Evolutionary conservation across 2,329 filamentous ascomycete species (phyloP), one percentile per base, ranked within the genome.

Genomic region (Thyridium curvatum): DNA sequence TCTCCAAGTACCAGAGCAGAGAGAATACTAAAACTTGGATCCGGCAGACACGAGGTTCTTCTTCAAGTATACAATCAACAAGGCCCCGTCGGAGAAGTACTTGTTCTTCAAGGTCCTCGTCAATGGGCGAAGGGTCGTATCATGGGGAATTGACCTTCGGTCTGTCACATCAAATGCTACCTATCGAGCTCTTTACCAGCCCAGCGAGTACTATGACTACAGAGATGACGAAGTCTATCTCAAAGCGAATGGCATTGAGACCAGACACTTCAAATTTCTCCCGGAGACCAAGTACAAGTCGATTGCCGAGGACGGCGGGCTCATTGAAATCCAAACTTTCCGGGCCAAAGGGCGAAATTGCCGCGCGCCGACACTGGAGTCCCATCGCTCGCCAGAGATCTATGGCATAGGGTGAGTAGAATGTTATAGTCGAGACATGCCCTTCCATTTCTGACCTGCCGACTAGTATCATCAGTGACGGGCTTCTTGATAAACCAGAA

Each of bases 91-190:
- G 3, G 59, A 61, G 30, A 56, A 51, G 38, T 69, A 65, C 44
- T 52, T 77, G 9, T 74, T 71, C 54, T 79, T 79, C 56, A 77
- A 72, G 47, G 54, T 79, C 38, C 62, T 61, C 40, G 65, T 79
- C 51, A 79, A 80, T 44, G 72, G 72, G 13, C 64, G 67, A 13
- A 61, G 65, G 14, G 58, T 72, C n/a, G 61, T 68, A 3, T 69
- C 67, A 3, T 80, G 73, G 68, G 74, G 75, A 3, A 60, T 69
- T 15, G 61, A 73, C 40, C 53, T 66, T 47, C 51, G 3, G 49
- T 51, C 7, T 68, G 71, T 8, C 61, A 59, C 30, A 61, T 72
- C 32, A 4, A 48, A 46, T 3, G 32, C 38, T 3, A 31, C 41
- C 2, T 31, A 64, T 62, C 40, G 63, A 60, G 46, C 67, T 4